Conservation (phyloP, 768 basidiomycete species). For the Russula compacta region DNA sequence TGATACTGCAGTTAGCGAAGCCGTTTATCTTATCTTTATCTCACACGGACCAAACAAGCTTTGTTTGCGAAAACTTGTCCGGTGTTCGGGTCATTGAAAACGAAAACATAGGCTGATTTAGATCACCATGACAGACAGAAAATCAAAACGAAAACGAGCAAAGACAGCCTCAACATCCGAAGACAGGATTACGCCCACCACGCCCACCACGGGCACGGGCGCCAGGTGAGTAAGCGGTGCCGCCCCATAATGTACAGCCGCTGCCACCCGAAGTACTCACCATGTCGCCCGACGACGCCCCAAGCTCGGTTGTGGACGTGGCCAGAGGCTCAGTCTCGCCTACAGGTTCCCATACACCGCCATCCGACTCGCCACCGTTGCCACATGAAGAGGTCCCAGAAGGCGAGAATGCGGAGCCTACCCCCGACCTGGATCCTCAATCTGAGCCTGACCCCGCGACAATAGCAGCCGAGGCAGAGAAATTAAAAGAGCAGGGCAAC, state of each 20-base stretch:
- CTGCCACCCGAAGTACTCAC: not conserved
- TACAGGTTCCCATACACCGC: not conserved
- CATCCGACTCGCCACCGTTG: not conserved
- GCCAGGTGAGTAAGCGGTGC: slow-evolving; percentile 12
- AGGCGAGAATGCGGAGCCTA: not conserved
- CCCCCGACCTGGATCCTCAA: not conserved
- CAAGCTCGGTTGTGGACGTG: not conserved
- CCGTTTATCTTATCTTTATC: not conserved
- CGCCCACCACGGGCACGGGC: not conserved
- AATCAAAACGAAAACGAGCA: not conserved
- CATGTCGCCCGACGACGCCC: slow-evolving; percentile 2
- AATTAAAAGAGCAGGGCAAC: slow-evolving; percentile 69
- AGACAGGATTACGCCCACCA: too few relatives aligned
- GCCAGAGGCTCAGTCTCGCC: not conserved
- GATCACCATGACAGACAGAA: not conserved
- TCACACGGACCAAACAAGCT: too few relatives aligned
- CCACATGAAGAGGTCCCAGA: not conserved
- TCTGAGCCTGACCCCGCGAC: slow-evolving; percentile 26
- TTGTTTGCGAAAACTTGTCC: too few relatives aligned
- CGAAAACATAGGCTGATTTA: too few relatives aligned
- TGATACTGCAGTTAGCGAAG: too few relatives aligned
- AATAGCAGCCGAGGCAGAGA: slow-evolving; percentile 42
- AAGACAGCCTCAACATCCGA: not conserved
- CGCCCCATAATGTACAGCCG: not conserved
- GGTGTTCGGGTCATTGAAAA: too few relatives aligned